Evolutionary conservation across 2,329 filamentous ascomycete genomes (phyloP).

Genomic region (Ambrosiella cleistominuta): DNA sequence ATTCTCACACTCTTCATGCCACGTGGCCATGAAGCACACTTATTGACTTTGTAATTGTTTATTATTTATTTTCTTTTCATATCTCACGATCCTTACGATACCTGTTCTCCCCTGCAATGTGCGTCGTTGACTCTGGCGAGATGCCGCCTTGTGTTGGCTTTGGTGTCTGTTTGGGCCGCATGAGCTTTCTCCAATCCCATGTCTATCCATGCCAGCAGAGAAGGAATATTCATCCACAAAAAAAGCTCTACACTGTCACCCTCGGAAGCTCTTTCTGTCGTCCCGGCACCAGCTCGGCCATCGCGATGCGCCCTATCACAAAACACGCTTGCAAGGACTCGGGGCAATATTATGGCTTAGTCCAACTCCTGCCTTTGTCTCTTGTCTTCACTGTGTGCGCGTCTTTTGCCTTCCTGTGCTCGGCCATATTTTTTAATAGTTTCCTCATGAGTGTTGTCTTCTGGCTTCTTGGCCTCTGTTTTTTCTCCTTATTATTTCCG

Average conservation of each 20-base stretch:
- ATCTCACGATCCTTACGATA: conserved; percentile 14
- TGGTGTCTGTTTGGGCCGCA: background rate
- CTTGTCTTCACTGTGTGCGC: background rate
- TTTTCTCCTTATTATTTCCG: conserved; percentile 4
- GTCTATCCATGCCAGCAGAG: background rate
- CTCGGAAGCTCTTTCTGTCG: background rate
- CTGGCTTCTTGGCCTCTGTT: conserved; percentile 1
- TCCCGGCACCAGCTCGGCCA: background rate
- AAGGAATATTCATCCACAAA: too few relatives aligned
- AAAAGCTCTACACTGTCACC: too few relatives aligned
- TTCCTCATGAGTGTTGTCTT: background rate
- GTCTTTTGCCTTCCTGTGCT: background rate
- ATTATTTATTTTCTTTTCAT: conserved; percentile 1
- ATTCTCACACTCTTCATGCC: background rate
- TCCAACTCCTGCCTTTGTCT: background rate
- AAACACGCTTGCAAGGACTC: background rate
- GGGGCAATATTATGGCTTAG: background rate
- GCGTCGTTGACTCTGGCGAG: conserved; percentile 1
- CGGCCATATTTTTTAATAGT: background rate
- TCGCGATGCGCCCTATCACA: too few relatives aligned
- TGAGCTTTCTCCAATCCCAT: background rate
- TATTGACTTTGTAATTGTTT: background rate
- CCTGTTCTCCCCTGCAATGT: conserved; percentile 3
- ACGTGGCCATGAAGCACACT: background rate
- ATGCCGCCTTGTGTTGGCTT: background rate